Conservation (phyloP, 495 filamentous ascomycete species). For the Hyphodiscus hymeniophilus region DNA sequence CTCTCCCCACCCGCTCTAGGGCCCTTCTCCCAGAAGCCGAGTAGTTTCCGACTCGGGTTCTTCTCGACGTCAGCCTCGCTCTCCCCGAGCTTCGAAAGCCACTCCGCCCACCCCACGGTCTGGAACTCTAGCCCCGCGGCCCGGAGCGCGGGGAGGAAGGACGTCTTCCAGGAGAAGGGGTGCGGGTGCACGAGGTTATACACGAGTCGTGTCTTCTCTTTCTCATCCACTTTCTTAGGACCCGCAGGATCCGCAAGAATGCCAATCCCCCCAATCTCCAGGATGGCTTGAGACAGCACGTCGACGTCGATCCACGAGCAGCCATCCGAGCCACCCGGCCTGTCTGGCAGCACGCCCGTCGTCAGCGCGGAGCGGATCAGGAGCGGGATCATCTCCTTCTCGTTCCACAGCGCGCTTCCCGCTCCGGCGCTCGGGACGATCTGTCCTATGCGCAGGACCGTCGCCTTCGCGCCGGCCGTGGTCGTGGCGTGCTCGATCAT, state of each 20-base stretch:
- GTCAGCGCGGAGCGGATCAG: conserved; percentile 43
- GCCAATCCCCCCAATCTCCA: conserved; percentile 19
- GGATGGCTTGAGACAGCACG: neutral
- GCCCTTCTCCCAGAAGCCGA: conserved; percentile 39
- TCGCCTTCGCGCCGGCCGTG: conserved; percentile 27
- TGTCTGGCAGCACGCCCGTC: conserved; percentile 43
- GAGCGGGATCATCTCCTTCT: conserved; percentile 54
- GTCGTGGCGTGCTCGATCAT: conserved; percentile 32
- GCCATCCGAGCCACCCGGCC: conserved; percentile 26
- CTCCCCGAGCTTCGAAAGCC: conserved; percentile 36
- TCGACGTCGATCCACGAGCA: conserved; percentile 28
- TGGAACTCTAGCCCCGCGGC: conserved; percentile 37
- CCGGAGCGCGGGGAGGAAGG: conserved; percentile 39
- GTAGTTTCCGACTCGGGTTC: conserved; percentile 53
- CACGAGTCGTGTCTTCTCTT: conserved; percentile 24
- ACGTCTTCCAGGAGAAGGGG: conserved; percentile 41
- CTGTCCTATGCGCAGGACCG: conserved; percentile 49
- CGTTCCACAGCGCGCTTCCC: conserved; percentile 49
- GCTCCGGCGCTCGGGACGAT: conserved; percentile 39
- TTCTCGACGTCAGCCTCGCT: conserved; percentile 36
- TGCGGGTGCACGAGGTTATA: conserved; percentile 47
- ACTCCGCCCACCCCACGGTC: conserved; percentile 34
- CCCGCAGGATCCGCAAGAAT: neutral
- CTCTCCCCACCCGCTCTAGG: neutral
- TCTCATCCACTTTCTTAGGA: too few species aligned